These are phyloP conservation scores for Microdochium trichocladiopsis DNA, from an alignment of 2,329 filamentous ascomycete species.

Conservation along the genomic window DNA sequence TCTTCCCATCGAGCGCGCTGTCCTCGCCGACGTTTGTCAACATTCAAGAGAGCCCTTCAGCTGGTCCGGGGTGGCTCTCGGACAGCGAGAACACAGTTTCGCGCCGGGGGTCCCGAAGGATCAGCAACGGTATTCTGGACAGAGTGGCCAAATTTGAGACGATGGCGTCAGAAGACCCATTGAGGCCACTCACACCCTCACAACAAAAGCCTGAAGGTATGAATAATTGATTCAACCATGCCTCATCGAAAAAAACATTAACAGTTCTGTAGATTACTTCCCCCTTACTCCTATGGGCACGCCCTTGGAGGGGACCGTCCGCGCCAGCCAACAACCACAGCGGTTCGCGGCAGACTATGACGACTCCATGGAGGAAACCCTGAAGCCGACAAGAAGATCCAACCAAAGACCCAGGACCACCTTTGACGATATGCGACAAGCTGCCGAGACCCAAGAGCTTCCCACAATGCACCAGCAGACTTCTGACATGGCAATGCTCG, in stretches of 20 bases:
- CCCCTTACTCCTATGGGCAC: conserved; percentile 64
- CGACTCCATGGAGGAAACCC: conserved; percentile 59
- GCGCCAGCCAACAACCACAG: conserved; percentile 32
- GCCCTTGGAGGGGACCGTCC: conserved; percentile 40
- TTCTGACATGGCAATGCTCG: conserved; percentile 34
- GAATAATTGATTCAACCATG: conserved; percentile 14
- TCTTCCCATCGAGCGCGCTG: conserved; percentile 38
- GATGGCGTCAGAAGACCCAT: conserved; percentile 33
- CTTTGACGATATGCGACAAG: conserved; percentile 52
- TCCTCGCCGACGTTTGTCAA: conserved; percentile 43
- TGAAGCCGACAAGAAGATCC: conserved; percentile 45
- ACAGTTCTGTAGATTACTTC: conserved; percentile 43
- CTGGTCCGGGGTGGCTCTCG: conserved; percentile 39
- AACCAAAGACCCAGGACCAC: conserved; percentile 40
- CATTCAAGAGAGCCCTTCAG: conserved; percentile 39
- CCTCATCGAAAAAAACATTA: conserved; percentile 1
- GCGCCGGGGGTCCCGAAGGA: conserved; percentile 36
- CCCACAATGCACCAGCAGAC: conserved; percentile 49
- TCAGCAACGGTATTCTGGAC: conserved; percentile 56
- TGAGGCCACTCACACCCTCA: conserved; percentile 55
- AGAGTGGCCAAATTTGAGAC: conserved; percentile 53
- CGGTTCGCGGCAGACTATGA: conserved; percentile 57
- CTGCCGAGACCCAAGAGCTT: conserved; percentile 42
- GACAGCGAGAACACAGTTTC: conserved; percentile 38
- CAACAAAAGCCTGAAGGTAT: conserved; percentile 53